Evolutionary conservation across 495 filamentous ascomycete genomes (phyloP).

Genomic region (Talaromyces wortmannii): DNA sequence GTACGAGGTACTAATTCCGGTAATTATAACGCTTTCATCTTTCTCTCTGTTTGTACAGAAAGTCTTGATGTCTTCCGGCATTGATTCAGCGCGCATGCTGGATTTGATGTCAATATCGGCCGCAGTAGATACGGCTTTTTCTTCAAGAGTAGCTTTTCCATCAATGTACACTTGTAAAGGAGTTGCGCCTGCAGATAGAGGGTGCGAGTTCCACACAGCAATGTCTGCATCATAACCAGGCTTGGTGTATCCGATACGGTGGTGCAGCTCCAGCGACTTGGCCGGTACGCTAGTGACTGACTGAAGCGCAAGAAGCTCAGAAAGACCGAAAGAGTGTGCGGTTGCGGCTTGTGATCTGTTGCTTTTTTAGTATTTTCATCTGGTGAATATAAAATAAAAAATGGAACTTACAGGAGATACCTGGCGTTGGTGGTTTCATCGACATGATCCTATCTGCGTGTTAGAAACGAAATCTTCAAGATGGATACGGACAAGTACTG

Average conservation of each 20-base stretch:
- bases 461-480: background rate
- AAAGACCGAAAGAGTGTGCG: slow-evolving; percentile 51
- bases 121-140: slow-evolving; percentile 6
- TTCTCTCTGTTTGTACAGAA: slow-evolving; percentile 9
- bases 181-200: slow-evolving; percentile 51
- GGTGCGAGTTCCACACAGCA: slow-evolving; percentile 62
- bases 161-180: slow-evolving; percentile 62
- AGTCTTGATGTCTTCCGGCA: slow-evolving; percentile 12
- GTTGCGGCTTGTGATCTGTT: slow-evolving; percentile 46
- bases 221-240: slow-evolving; percentile 59
- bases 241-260: slow-evolving; percentile 55
- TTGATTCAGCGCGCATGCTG: slow-evolving; percentile 22
- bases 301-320: slow-evolving; percentile 53
- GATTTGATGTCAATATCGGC: slow-evolving; percentile 17
- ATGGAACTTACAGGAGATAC: slow-evolving; percentile 23
- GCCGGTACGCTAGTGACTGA: slow-evolving; percentile 56
- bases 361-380: background rate
- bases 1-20: slow-evolving; percentile 36
- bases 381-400: background rate
- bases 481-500: slow-evolving; percentile 4
- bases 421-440: slow-evolving; percentile 29
- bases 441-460: slow-evolving; percentile 21
- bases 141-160: slow-evolving; percentile 43
- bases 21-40: slow-evolving; percentile 34
- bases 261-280: slow-evolving; percentile 47